Conservation (phyloP, 345 rosid species). For the Citrus australasica region DNA sequence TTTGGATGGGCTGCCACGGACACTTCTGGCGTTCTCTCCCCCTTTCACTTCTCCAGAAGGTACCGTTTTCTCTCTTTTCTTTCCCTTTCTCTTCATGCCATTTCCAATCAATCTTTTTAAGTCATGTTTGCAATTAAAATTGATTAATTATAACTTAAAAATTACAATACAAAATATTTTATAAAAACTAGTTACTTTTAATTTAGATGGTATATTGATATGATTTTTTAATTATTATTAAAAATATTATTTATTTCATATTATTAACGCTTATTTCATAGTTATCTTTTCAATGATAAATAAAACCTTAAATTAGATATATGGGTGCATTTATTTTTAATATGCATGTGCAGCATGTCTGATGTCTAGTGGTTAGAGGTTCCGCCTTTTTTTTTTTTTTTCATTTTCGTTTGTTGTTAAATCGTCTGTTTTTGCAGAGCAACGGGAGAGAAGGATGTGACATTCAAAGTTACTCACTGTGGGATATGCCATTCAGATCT, state of each 20-base stretch:
- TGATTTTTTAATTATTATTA: too few relatives aligned
- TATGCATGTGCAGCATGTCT: not conserved
- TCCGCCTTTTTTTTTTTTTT: not conserved
- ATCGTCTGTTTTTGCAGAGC: slow-evolving; percentile 23
- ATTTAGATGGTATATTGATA: too few relatives aligned
- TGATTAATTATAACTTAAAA: too few relatives aligned
- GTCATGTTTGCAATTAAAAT: too few relatives aligned
- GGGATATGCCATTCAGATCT: slow-evolving; percentile 55
- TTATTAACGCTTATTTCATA: too few relatives aligned
- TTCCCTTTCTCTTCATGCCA: not conserved
- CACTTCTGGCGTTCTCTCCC: slow-evolving; percentile 56
- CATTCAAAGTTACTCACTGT: slow-evolving; percentile 55
- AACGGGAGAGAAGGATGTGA: slow-evolving; percentile 51
- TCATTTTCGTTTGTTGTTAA: not conserved
- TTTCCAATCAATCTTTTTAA: not conserved
- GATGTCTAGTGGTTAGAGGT: not conserved
- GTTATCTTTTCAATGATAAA: too few relatives aligned
- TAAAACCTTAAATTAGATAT: too few relatives aligned
- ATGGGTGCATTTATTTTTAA: not conserved
- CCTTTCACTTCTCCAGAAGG: slow-evolving; percentile 63
- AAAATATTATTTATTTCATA: too few relatives aligned
- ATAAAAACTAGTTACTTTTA: too few relatives aligned
- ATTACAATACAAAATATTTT: too few relatives aligned
- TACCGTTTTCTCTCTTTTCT: not conserved
- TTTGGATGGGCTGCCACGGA: slow-evolving; percentile 68